A percentile compares a stretch with the other conserved stretches of the same genome.
Evolutionary conservation across 1,284 basidiomycete species (phyloP).

Genomic region (Pisolithus thermaeus): DNA sequence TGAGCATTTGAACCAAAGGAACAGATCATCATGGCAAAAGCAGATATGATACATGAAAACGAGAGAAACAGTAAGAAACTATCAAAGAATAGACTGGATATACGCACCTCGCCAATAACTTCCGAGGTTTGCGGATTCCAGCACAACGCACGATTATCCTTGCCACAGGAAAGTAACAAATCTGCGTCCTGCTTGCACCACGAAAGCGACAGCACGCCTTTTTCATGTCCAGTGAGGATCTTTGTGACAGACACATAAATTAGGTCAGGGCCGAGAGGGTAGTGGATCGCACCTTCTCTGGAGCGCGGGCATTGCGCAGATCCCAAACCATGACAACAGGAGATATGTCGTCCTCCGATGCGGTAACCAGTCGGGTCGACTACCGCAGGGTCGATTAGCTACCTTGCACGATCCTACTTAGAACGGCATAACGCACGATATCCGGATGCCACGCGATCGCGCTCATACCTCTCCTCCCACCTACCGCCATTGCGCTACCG

Average conservation of each 20-base stretch:
- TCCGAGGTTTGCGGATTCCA: slow-evolving; percentile 96
- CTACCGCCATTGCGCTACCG: slow-evolving; percentile 66
- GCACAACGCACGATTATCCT: slow-evolving; percentile 92
- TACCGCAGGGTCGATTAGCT: slow-evolving; percentile 28
- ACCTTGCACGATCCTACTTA: not conserved
- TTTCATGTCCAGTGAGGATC: slow-evolving; percentile 93
- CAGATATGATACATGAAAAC: not conserved
- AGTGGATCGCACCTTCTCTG: slow-evolving; percentile 66
- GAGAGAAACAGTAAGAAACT: not conserved
- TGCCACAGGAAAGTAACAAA: slow-evolving; percentile 89
- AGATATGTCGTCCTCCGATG: slow-evolving; percentile 93
- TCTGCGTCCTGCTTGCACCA: slow-evolving; percentile 98
- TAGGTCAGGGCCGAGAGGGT: not conserved
- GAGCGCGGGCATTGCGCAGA: slow-evolving; percentile 92
- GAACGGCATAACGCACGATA: slow-evolving; percentile 52
- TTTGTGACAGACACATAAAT: slow-evolving; percentile 25
- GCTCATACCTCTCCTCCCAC: slow-evolving; percentile 88
- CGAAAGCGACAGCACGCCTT: slow-evolving; percentile 89
- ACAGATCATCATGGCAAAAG: not conserved
- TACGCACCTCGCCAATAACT: slow-evolving; percentile 78
- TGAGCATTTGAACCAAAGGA: not conserved
- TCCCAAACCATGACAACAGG: slow-evolving; percentile 99
- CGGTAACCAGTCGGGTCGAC: slow-evolving; percentile 91
- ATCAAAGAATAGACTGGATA: not conserved
- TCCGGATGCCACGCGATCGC: slow-evolving; percentile 98